Percentiles rank a stretch among this genome's conserved stretches.
These are phyloP conservation scores for Erodium moschatum DNA, from an alignment of 441 rosid species.

Conservation along the genomic window DNA sequence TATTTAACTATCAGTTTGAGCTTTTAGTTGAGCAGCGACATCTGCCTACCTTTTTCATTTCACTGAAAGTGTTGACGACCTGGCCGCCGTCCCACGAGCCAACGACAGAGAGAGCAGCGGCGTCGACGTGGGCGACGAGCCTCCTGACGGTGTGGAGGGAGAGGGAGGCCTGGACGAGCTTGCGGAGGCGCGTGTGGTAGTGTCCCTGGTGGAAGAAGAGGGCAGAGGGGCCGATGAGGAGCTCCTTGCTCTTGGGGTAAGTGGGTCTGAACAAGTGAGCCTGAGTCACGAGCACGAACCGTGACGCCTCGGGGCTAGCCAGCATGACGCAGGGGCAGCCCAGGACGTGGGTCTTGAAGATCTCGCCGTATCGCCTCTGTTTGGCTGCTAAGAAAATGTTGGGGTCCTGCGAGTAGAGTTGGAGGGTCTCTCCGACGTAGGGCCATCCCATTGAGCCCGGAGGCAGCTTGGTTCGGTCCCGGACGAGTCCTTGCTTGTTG, in stretches of 20 bases:
- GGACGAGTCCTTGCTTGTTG: slow-evolving; percentile 9
- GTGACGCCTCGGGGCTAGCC: slow-evolving; percentile 76
- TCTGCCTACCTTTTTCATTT: slow-evolving; percentile 51
- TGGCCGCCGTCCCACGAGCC: slow-evolving; percentile 44
- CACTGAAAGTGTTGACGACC: slow-evolving; percentile 46
- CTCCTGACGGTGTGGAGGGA: slow-evolving; percentile 39
- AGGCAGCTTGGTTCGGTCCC: slow-evolving; percentile 44
- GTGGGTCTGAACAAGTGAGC: slow-evolving; percentile 80
- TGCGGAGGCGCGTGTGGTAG: slow-evolving; percentile 55
- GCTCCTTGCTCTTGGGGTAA: slow-evolving; percentile 84
- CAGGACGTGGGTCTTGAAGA: slow-evolving; percentile 77
- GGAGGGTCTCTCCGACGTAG: slow-evolving; percentile 76
- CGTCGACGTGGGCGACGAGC: slow-evolving; percentile 47
- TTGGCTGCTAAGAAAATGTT: slow-evolving; percentile 61
- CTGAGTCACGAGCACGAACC: slow-evolving; percentile 54
- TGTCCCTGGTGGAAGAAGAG: slow-evolving; percentile 81
- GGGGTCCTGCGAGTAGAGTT: slow-evolving; percentile 83
- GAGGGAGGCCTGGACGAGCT: slow-evolving; percentile 52
- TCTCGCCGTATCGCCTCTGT: slow-evolving; percentile 77
- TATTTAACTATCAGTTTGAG: neutral
- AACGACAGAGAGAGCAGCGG: slow-evolving; percentile 38
- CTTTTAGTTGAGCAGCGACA: too few relatives aligned
- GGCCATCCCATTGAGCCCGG: slow-evolving; percentile 97
- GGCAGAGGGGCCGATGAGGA: slow-evolving; percentile 71
- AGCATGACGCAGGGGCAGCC: slow-evolving; percentile 95